A percentile compares a stretch with the other conserved stretches of the same genome.
phyloP scores from a whole-genome alignment of 768 basidiomycete genomes.

The Mycena filopes region DNA sequence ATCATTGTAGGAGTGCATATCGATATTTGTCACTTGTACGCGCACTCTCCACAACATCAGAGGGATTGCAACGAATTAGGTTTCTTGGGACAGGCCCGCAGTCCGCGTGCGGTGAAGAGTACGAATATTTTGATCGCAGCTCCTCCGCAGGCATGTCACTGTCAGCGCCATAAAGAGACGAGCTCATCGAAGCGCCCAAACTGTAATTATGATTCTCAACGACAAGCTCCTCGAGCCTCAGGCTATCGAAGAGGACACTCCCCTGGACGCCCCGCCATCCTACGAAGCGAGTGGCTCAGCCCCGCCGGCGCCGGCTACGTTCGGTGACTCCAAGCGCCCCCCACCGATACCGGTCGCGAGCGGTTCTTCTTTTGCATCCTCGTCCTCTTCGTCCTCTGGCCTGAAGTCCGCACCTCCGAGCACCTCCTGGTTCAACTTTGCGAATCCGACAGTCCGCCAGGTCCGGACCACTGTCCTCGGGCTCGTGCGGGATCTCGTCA shows the following conservation, averaged over 20 bases:
- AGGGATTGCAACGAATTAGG: too few relatives aligned
- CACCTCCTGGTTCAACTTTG: slow-evolving; percentile 9
- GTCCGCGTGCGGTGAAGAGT: too few relatives aligned
- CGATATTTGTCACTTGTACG: background rate
- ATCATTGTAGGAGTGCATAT: too few relatives aligned
- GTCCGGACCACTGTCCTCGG: slow-evolving; percentile 50
- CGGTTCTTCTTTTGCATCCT: too few relatives aligned
- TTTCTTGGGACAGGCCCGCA: too few relatives aligned
- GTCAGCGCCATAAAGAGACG: background rate
- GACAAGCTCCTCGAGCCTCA: background rate
- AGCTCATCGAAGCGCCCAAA: background rate
- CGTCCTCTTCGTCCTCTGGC: too few relatives aligned
- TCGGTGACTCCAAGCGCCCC: background rate
- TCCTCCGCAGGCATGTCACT: background rate
- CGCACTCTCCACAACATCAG: too few relatives aligned
- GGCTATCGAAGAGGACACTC: background rate
- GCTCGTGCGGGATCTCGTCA: slow-evolving; percentile 53
- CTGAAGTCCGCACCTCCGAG: background rate
- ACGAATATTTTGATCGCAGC: too few relatives aligned
- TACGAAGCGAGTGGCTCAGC: slow-evolving; percentile 3
- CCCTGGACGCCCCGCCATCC: slow-evolving; percentile 1
- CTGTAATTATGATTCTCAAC: slow-evolving; percentile 6
- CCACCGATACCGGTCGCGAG: background rate
- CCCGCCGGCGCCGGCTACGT: background rate
- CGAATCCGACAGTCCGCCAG: slow-evolving; percentile 39